Evolutionary conservation across 1,139 yeast genomes (phyloP).

Genomic region (Kazachstania sp.): DNA sequence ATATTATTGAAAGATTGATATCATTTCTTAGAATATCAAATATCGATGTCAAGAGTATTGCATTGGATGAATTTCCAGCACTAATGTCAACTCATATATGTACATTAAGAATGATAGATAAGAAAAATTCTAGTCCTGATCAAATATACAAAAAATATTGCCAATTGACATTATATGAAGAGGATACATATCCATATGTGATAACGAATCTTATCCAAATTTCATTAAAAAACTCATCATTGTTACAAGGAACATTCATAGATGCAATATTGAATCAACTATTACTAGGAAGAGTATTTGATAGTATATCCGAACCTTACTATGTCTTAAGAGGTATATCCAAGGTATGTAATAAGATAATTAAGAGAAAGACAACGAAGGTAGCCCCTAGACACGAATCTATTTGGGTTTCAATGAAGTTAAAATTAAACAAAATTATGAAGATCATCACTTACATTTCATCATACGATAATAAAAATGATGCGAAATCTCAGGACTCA

Average conservation of each 20-base stretch:
- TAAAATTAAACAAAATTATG: neutral
- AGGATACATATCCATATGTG: slow-evolving; percentile 14
- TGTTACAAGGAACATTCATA: slow-evolving; percentile 14
- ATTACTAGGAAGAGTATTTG: slow-evolving; percentile 19
- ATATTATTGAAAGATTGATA: slow-evolving; percentile 12
- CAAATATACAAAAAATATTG: slow-evolving; percentile 10
- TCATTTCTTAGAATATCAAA: slow-evolving; percentile 3
- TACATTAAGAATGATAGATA: slow-evolving; percentile 8
- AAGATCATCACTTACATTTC: slow-evolving; percentile 1
- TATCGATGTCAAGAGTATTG: slow-evolving; percentile 12
- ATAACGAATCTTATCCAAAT: slow-evolving; percentile 12
- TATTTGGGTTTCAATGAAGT: neutral
- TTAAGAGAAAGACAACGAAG: neutral
- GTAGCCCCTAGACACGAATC: neutral
- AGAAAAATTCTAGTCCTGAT: neutral
- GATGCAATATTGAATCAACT: slow-evolving; percentile 19
- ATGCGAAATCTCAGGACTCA: neutral
- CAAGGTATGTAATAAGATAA: slow-evolving; percentile 9
- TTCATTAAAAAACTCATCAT: slow-evolving; percentile 9
- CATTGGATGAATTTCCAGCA: slow-evolving; percentile 23
- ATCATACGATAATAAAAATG: slow-evolving; percentile 1
- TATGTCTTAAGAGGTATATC: slow-evolving; percentile 15
- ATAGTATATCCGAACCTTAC: slow-evolving; percentile 23
- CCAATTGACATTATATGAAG: slow-evolving; percentile 10
- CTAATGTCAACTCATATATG: slow-evolving; percentile 18